phyloP scores from a whole-genome alignment of 441 rosid species.

The Jatropha podagrica region DNA sequence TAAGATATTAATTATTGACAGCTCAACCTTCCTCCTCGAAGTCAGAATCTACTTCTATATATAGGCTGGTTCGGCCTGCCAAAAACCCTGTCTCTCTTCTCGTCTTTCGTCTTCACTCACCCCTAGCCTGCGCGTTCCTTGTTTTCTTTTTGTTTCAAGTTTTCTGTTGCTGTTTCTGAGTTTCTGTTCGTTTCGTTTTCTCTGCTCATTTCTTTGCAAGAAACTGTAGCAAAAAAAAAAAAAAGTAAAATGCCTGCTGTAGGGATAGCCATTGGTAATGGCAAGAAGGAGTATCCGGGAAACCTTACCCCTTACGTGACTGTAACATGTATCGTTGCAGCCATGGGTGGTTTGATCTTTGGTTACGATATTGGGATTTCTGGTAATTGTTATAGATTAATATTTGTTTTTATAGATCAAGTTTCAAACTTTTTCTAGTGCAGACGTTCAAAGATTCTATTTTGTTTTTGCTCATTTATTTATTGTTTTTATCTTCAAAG shows the following conservation, averaged over 20 bases:
- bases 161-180: neutral
- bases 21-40: constrained; percentile 13
- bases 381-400: constrained; percentile 34
- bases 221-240: constrained; percentile 10
- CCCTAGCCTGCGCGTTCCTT: neutral
- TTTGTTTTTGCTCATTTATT: neutral
- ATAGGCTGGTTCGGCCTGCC: constrained; percentile 17
- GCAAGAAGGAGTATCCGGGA: constrained; percentile 67
- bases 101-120: neutral
- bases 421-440: neutral
- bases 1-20: constrained; percentile 21
- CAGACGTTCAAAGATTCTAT: neutral
- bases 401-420: neutral
- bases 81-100: constrained; percentile 14
- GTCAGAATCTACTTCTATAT: constrained; percentile 24
- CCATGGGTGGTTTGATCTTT: constrained; percentile 96
- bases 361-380: constrained; percentile 96
- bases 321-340: constrained; percentile 81
- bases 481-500: neutral
- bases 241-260: constrained; percentile 58
- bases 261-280: constrained; percentile 44
- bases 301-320: constrained; percentile 72
- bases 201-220: neutral
- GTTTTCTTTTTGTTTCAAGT: constrained; percentile 1
- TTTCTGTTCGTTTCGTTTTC: neutral